Evolutionary conservation across 129 eudicot species (phyloP).

Genomic region (Artemisia tridentata): DNA sequence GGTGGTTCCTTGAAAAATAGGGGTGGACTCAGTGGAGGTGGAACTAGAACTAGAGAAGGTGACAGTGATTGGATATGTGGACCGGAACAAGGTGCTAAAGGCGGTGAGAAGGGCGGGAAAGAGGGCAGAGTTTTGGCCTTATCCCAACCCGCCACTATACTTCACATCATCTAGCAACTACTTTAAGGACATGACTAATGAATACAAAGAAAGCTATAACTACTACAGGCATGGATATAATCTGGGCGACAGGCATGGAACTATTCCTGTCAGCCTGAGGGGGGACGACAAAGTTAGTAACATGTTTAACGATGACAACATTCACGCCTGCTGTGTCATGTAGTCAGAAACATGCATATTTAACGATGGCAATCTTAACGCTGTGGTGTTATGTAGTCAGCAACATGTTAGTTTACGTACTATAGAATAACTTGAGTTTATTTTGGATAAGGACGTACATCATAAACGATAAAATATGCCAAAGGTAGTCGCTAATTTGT

Average conservation of each 20-base stretch:
- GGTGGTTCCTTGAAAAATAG: conserved; percentile 17
- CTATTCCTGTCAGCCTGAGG: conserved; percentile 59
- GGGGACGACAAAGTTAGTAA: conserved; percentile 98
- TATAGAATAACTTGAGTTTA: conserved; percentile 27
- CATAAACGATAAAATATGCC: conserved; percentile 16
- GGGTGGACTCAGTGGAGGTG: conserved; percentile 85
- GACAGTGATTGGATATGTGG: conserved; percentile 80
- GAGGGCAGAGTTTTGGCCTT: conserved; percentile 96
- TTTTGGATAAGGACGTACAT: conserved; percentile 25
- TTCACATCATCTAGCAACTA: conserved; percentile 63
- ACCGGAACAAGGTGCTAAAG: conserved; percentile 86
- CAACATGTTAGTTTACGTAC: background rate
- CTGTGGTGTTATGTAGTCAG: conserved; percentile 58
- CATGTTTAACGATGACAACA: conserved; percentile 92
- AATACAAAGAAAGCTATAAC: conserved; percentile 83
- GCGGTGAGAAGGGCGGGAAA: conserved; percentile 88
- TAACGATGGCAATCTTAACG: conserved; percentile 85
- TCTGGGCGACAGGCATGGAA: conserved; percentile 69
- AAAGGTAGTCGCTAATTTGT: conserved; percentile 15
- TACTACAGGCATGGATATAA: conserved; percentile 94
- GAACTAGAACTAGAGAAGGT: conserved; percentile 85
- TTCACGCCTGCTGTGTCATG: conserved; percentile 75
- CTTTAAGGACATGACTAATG: conserved; percentile 69
- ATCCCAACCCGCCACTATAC: conserved; percentile 79
- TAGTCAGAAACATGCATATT: conserved; percentile 44